Conservation (phyloP, 2,329 filamentous ascomycete genomes). For the Neoarthrinium moseri region DNA sequence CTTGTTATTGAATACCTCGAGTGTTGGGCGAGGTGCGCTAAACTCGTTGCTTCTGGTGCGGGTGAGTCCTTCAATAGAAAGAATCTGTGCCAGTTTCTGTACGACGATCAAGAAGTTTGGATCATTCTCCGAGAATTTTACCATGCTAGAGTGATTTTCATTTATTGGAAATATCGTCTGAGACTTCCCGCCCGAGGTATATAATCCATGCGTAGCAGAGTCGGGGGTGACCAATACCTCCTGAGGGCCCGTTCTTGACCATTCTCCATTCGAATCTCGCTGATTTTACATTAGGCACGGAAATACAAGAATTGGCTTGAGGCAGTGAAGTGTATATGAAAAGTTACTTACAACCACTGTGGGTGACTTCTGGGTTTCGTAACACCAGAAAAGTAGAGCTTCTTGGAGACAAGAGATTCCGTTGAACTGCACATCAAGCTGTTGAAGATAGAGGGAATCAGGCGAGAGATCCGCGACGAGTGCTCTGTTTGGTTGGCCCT, state of each 20-base stretch:
- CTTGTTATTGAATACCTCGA: too few relatives aligned
- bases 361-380: slow-evolving; percentile 20
- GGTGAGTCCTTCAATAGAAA: too few relatives aligned
- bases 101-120: slow-evolving; percentile 7
- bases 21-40: too few relatives aligned
- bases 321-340: too few relatives aligned
- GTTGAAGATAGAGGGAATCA: slow-evolving; percentile 10
- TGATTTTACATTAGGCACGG: too few relatives aligned
- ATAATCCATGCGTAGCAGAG: slow-evolving; percentile 19
- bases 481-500: slow-evolving; percentile 15
- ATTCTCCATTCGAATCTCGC: slow-evolving; percentile 11
- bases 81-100: slow-evolving; percentile 3
- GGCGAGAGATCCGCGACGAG: slow-evolving; percentile 14
- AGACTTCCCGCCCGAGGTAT: not conserved
- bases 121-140: slow-evolving; percentile 17
- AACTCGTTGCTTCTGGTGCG: too few relatives aligned
- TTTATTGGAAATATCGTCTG: slow-evolving; percentile 17
- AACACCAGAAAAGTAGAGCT: slow-evolving; percentile 18
- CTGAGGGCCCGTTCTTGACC: slow-evolving; percentile 13
- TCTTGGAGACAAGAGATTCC: slow-evolving; percentile 8
- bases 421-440: slow-evolving; percentile 15
- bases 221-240: slow-evolving; percentile 17
- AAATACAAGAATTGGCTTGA: too few relatives aligned
- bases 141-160: slow-evolving; percentile 21
- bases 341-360: slow-evolving; percentile 17